Evolutionary conservation across 768 basidiomycete genomes (phyloP), one percentile per base, ranked within the genome.

Genomic region (Boletus tomentosulus): DNA sequence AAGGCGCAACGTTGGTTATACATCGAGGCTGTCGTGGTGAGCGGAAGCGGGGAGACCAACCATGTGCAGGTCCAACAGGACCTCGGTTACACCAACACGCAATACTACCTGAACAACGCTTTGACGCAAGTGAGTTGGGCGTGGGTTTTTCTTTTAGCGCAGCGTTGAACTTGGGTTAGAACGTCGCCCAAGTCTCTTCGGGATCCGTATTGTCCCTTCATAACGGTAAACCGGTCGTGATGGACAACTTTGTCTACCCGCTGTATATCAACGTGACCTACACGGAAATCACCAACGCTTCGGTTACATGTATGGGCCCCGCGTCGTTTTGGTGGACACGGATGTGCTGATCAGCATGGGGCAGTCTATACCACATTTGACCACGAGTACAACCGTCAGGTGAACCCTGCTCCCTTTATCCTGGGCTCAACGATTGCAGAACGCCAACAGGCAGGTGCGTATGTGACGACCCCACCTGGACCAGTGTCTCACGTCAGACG

Each of bases 321-420:
- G 13, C 16, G 13, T 24, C 37, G 22, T 52, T 30, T 22, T 22
- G 8, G 24, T 57, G 49, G 12, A 6, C 15, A 25, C n/a, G 16
- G 3, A 22, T 45, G 9, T 27, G 10, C 53, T 59, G 41, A 60
- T 27, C 10, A 27, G 13, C 9, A 3, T 15, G 33, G 30, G 52
- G 5, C 47, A 87, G 85, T 79, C 62, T 73, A 74, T 47, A 70
- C 76, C 10, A 60, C 64, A 3, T 77, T 91, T 54, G 85, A 90
- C 60, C 88, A 89, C 61, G 84, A 83, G 1, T 91, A 88, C 62
- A 67, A 81, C 47, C 81, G 87, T 24, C 70, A 73, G 24, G 67
- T 84, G 37, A 62, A 78, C 13, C 86, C 87, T 1, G 74, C 76
- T 38, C 83, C 86, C 2, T 79, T 85, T 56, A 76, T 82, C 49